Evolutionary conservation across 768 basidiomycete genomes (phyloP).

Genomic region (Trametes maxima): DNA sequence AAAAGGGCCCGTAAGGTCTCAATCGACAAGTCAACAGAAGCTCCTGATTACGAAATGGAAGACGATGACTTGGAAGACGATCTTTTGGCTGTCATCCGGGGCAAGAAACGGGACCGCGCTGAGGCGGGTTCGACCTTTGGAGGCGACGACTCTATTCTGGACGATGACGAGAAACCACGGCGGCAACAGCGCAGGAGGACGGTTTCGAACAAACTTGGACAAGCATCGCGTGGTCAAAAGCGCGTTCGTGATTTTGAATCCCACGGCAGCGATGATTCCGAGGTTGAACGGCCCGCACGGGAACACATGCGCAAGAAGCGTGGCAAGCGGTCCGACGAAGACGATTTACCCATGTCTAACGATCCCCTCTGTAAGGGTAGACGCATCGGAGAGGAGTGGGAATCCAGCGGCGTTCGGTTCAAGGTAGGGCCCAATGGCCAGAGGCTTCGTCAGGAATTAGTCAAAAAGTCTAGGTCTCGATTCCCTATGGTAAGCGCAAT

Average conservation of each 20-base stretch:
- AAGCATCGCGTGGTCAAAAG: slow-evolving; percentile 60
- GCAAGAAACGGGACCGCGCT: slow-evolving; percentile 76
- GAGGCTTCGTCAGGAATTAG: slow-evolving; percentile 65
- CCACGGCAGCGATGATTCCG: slow-evolving; percentile 38
- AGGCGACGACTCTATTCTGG: slow-evolving; percentile 51
- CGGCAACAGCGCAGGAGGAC: slow-evolving; percentile 56
- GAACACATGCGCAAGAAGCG: slow-evolving; percentile 51
- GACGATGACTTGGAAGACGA: slow-evolving; percentile 10
- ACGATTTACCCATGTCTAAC: slow-evolving; percentile 45
- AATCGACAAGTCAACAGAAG: slow-evolving; percentile 38
- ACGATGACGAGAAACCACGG: slow-evolving; percentile 44
- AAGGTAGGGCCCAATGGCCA: slow-evolving; percentile 74
- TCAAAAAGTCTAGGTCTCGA: slow-evolving; percentile 70
- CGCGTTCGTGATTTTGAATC: slow-evolving; percentile 59
- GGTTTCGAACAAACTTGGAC: slow-evolving; percentile 55
- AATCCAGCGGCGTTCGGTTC: slow-evolving; percentile 65
- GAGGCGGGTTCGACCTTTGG: slow-evolving; percentile 75
- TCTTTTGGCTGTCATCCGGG: slow-evolving; percentile 26
- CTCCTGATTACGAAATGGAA: slow-evolving; percentile 12
- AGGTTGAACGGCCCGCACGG: slow-evolving; percentile 39
- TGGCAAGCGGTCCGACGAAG: slow-evolving; percentile 49
- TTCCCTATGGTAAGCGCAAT: slow-evolving; percentile 67
- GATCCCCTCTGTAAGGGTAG: slow-evolving; percentile 58
- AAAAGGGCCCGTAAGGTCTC: slow-evolving; percentile 62
- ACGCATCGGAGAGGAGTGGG: slow-evolving; percentile 77